phyloP scores from a whole-genome alignment of 352 stramenopile species.

The Globisporangium paroecandrum region DNA sequence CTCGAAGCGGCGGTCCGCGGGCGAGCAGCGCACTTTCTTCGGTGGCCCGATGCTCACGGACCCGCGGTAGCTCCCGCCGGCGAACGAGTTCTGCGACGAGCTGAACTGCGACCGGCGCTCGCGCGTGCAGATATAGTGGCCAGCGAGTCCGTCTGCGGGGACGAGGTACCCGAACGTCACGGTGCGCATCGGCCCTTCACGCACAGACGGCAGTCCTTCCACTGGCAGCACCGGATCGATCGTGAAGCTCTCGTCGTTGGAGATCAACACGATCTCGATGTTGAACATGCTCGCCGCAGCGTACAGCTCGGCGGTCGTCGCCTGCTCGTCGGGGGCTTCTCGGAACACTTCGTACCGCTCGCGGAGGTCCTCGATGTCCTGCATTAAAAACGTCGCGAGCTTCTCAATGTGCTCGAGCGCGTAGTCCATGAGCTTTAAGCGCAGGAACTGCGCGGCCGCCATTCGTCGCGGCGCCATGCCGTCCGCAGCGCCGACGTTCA shows the following conservation, averaged over 20 bases:
- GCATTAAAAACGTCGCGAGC: conserved; percentile 66
- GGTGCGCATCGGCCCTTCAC: conserved; percentile 46
- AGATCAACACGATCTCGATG: conserved; percentile 75
- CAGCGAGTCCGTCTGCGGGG: conserved; percentile 54
- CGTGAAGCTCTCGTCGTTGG: conserved; percentile 78
- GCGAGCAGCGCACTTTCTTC: conserved; percentile 44
- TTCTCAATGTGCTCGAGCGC: conserved; percentile 56
- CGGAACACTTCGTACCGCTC: conserved; percentile 75
- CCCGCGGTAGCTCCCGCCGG: conserved; percentile 68
- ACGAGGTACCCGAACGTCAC: conserved; percentile 77
- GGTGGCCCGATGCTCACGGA: conserved; percentile 69
- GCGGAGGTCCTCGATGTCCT: conserved; percentile 62
- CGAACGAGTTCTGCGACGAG: conserved; percentile 59
- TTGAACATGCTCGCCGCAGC: conserved; percentile 80
- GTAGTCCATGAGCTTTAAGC: conserved; percentile 72
- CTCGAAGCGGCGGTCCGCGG: conserved; percentile 47
- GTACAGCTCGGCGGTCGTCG: conserved; percentile 77
- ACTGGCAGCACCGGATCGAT: conserved; percentile 78
- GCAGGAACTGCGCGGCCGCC: conserved; percentile 57
- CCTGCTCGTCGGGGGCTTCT: conserved; percentile 68
- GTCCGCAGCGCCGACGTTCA: conserved; percentile 79
- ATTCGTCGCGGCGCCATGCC: conserved; percentile 70
- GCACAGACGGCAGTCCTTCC: conserved; percentile 48
- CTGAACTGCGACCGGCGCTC: conserved; percentile 36
- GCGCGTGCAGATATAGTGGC: conserved; percentile 82